A percentile compares a stretch with the other conserved stretches of the same genome.
These are phyloP conservation scores for Aspergillus fructus DNA, from an alignment of 2,329 filamentous ascomycete species.

Conservation along the genomic window DNA sequence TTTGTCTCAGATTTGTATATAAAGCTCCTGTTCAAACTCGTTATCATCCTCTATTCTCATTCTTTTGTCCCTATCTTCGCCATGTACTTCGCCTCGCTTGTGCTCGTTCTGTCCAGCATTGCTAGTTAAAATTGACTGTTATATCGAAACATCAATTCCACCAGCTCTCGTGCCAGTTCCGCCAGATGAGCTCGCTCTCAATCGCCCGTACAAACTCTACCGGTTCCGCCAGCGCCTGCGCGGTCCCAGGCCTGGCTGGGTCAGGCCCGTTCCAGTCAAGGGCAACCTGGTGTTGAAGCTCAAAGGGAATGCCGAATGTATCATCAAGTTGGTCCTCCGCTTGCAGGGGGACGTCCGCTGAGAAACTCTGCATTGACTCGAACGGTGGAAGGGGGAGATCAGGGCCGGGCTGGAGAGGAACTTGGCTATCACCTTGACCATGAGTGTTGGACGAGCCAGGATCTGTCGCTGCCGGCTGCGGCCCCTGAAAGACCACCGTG, in stretches of 20 bases:
- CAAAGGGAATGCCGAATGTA: slow-evolving; percentile 2
- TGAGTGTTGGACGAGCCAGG: too few species aligned
- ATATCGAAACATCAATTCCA: background rate
- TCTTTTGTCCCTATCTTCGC: too few species aligned
- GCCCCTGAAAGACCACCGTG: background rate
- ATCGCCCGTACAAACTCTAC: slow-evolving; percentile 5
- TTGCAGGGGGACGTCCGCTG: background rate
- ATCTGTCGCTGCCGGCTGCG: too few species aligned
- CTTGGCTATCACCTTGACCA: too few species aligned
- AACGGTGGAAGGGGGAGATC: background rate
- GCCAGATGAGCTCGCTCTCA: slow-evolving; percentile 2
- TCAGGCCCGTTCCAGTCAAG: background rate
- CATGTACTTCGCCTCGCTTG: too few species aligned
- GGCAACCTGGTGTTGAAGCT: slow-evolving; percentile 1
- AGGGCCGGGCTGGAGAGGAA: too few species aligned
- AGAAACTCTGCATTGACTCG: background rate
- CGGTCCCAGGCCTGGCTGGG: background rate
- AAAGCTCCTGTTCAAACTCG: too few species aligned
- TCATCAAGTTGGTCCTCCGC: background rate
- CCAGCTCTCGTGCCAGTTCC: slow-evolving; percentile 8
- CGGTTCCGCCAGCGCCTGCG: background rate
- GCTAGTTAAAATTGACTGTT: too few species aligned
- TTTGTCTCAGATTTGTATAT: too few species aligned
- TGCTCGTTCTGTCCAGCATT: too few species aligned
- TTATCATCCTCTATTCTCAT: too few species aligned